phyloP scores from a whole-genome alignment of 2,329 filamentous ascomycete species.

The Neopestalotiopsis clavispora region DNA sequence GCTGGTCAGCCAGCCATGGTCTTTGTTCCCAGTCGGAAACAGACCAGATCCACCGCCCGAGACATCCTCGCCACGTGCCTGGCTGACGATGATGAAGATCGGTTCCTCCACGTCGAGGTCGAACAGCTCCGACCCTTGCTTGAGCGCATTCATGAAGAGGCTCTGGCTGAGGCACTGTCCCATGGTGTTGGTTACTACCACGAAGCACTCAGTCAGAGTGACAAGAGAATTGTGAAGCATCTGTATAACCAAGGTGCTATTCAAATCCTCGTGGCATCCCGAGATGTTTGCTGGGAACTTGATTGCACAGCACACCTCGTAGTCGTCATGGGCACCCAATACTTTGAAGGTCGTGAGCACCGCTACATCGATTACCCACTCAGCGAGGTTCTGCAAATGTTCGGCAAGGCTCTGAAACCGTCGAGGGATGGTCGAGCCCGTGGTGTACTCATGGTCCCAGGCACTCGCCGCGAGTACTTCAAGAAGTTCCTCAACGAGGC shows the following conservation, averaged over 20 bases:
- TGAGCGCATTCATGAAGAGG: conserved; percentile 81
- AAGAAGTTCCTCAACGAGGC: conserved; percentile 98
- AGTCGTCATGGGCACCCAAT: conserved; percentile 96
- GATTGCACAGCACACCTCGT: conserved; percentile 88
- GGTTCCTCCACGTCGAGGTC: conserved; percentile 85
- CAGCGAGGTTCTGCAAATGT: conserved; percentile 96
- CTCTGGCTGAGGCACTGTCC: conserved; percentile 84
- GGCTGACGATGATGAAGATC: conserved; percentile 88
- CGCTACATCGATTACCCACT: conserved; percentile 96
- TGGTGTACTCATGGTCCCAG: conserved; percentile 95
- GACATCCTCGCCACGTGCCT: conserved; percentile 88
- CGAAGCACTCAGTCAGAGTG: conserved; percentile 84
- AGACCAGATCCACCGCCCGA: conserved; percentile 83
- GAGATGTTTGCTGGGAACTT: conserved; percentile 96
- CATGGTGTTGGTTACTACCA: conserved; percentile 98
- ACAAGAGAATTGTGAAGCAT: conserved; percentile 93
- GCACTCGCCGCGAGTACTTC: conserved; percentile 96
- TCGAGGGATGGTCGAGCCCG: conserved; percentile 80
- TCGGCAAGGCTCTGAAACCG: conserved; percentile 86
- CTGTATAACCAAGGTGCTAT: conserved; percentile 89
- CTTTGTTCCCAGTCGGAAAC: conserved; percentile 93
- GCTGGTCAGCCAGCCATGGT: conserved; percentile 87
- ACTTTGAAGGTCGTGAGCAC: conserved; percentile 95
- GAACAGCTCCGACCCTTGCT: conserved; percentile 84
- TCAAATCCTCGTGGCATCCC: conserved; percentile 76